These are phyloP conservation scores for Cercospora sesami DNA, from an alignment of 2,329 filamentous ascomycete genomes.

Conservation along the genomic window DNA sequence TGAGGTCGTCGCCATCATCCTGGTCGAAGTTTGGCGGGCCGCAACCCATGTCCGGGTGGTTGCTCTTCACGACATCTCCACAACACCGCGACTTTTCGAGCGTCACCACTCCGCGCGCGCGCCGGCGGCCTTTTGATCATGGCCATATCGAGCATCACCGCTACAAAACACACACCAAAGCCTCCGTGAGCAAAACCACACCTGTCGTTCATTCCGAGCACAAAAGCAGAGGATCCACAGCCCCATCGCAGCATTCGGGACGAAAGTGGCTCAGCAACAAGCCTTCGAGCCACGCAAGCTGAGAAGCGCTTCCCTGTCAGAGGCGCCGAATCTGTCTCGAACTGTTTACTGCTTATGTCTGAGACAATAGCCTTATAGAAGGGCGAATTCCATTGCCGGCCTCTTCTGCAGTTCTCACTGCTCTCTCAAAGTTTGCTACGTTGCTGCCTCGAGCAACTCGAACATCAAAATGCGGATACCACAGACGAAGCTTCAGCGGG, in stretches of 20 bases:
- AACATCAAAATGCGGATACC: conserved; percentile 44
- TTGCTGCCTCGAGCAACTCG: background rate
- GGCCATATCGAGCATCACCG: background rate
- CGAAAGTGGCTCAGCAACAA: conserved; percentile 13
- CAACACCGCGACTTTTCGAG: background rate
- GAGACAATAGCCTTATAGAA: conserved; percentile 13
- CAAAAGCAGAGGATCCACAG: background rate
- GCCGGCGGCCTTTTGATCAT: background rate
- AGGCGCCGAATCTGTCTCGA: conserved; percentile 11
- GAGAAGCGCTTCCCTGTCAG: conserved; percentile 8
- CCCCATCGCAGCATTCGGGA: background rate
- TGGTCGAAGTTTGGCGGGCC: background rate
- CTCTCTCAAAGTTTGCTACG: background rate
- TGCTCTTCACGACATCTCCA: conserved; percentile 6
- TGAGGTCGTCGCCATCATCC: background rate
- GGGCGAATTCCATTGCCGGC: background rate
- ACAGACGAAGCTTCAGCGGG: conserved; percentile 53
- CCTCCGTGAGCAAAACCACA: background rate
- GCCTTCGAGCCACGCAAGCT: conserved; percentile 21
- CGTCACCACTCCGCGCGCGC: background rate
- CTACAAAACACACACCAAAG: background rate
- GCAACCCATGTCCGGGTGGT: background rate
- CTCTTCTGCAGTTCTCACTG: background rate
- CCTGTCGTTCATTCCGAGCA: background rate
- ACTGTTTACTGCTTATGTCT: conserved; percentile 19